These are phyloP conservation scores for Thalassiosira pacifica DNA, from an alignment of 352 stramenopile genomes.

Conservation along the genomic window DNA sequence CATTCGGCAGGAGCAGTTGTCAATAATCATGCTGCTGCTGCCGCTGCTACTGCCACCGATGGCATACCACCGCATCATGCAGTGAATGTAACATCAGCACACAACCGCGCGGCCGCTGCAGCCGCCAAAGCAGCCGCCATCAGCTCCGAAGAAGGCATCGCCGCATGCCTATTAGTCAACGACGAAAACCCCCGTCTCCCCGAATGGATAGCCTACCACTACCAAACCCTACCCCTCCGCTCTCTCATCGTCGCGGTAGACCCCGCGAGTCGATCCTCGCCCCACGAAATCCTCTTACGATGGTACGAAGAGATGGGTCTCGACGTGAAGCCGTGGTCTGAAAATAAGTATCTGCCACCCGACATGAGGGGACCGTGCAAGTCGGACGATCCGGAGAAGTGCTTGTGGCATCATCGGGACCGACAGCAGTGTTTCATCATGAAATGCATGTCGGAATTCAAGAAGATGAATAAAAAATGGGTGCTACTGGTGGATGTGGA, in stretches of 20 bases:
- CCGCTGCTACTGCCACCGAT: background rate
- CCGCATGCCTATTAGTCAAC: slow-evolving; percentile 74
- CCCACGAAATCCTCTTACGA: slow-evolving; percentile 56
- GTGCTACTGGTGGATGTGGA: slow-evolving; percentile 73
- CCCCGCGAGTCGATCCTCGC: slow-evolving; percentile 65
- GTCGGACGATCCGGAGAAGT: background rate
- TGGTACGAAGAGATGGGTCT: slow-evolving; percentile 56
- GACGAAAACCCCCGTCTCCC: slow-evolving; percentile 72
- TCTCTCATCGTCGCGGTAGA: slow-evolving; percentile 74
- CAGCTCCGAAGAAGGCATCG: slow-evolving; percentile 35
- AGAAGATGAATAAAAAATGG: slow-evolving; percentile 64
- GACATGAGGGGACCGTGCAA: background rate
- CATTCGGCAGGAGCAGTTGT: background rate
- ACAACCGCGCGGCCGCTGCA: no score
- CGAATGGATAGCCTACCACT: slow-evolving; percentile 84
- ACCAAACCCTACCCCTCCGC: slow-evolving; percentile 70
- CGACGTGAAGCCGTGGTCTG: slow-evolving; percentile 31
- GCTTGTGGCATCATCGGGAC: slow-evolving; percentile 46
- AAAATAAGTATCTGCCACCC: slow-evolving; percentile 12
- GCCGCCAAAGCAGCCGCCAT: background rate
- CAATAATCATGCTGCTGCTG: background rate
- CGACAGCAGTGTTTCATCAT: slow-evolving; percentile 73
- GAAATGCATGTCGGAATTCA: slow-evolving; percentile 63
- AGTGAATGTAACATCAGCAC: no score
- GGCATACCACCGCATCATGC: no score